Base-by-base conservation (phyloP, 164 flowering plant genomes). In the Annona cherimola region DNA sequence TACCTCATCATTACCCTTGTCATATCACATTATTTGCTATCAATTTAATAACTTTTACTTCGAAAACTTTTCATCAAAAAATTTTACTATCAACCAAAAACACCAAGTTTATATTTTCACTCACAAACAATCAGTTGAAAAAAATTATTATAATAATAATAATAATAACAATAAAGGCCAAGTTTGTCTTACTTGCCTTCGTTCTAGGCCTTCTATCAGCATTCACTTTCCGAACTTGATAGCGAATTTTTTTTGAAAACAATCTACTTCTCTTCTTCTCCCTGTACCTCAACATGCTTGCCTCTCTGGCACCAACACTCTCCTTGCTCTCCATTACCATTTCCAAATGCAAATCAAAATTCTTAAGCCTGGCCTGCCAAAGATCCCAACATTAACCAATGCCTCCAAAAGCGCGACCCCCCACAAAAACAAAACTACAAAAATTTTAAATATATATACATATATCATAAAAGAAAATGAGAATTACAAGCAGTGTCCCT, bases 161-260 rank as follows among this genome's bases (percentile, higher is more conserved):
- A 9, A 57, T 16, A 11, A 0, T 57, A 54, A n/a, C 8, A 18
- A 40, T 5, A 40, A 2, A 5, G 42, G 61, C 45, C 0, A 20
- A 59, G 3, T 74, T 73, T 59, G 71, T 74, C 79, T 68, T 26
- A 26, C 35, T 26, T 78, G 75, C 99, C 97, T 94, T 90, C 90
- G 88, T 90, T 82, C 99, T 84, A 66, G 99, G 97, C 75, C 97
- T 93, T 83, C 80, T 88, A 83, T 94, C 97, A 0, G 97, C 97
- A 69, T 92, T 94, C 86, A 89, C 91, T 83, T 95, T 93, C 62
- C 98, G 73, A 67, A 93, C 97, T 69, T 95, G 85, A 71, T 91
- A 95, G 69, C 98, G 84, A 76, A 95, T 93, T 83, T 90, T 95
- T 85, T 95, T 95, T 2, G 94, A 88, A 83, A 91, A 90, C n/a